Base-by-base conservation (phyloP, 768 basidiomycete species). In the Leccinum fibrillosum region DNA sequence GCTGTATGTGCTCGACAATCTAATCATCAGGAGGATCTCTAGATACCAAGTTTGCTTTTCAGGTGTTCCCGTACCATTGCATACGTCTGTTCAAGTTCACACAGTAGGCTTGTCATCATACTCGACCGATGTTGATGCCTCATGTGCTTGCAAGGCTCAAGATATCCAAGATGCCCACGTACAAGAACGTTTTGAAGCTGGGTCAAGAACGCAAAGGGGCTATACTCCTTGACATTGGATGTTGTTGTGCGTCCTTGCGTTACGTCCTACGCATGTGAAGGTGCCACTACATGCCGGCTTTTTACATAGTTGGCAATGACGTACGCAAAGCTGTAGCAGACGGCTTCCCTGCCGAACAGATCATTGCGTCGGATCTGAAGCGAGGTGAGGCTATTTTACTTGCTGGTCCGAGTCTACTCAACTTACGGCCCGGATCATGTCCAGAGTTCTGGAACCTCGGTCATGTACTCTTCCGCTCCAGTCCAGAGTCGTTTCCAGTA, bases 401-500 rank as follows among this genome's bases (percentile, higher is more conserved):
- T 45, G 12, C 7, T 34, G 17, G 8, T 32, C 30, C 10, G 30
- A 32, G 30, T n/a, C 3, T 32, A 19, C 2, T 4, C 25, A 5
- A 44, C 19, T 8, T 37, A 48, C 17, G 26, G 11, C 53, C 17
- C 26, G 26, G 26, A 28, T 28, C 21, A 30, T 42, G 50, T 30
- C 17, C 55, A 86, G 86, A 72, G 8, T 83, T 84, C 60, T 88
- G 85, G 86, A 75, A 82, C 4, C 74, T 80, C 4, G 86, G 86
- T 1, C 85, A 88, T 59, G 74, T 80, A 45, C 74, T 89, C 15
- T 89, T 86, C 72, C 77, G 68, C 52, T 77, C 80, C 4, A 82
- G 75, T 0, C 77, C 80, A 0, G 71, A 78, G 39, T 75, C 78
- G 0, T 87, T 84, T 68, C 81, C 83, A 2, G 82, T 76, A 0